phyloP scores from a whole-genome alignment of 768 basidiomycete species.

The Leccinum rimulosum region DNA sequence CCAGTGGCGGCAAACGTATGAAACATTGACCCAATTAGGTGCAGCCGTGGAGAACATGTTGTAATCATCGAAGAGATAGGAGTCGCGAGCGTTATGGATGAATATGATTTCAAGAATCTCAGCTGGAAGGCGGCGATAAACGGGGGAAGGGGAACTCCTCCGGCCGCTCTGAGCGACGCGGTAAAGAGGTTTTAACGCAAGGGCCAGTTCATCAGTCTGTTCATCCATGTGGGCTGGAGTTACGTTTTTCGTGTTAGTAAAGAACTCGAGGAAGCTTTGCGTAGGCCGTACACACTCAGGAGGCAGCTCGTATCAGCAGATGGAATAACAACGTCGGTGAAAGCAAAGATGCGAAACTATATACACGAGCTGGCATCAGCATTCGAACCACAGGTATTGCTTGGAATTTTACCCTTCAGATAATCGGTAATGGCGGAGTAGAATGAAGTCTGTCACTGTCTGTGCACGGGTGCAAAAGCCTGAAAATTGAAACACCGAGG shows the following conservation, averaged over 20 bases:
- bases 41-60: neutral
- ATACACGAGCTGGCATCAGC: neutral
- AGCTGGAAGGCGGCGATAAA: neutral
- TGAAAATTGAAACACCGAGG: too few species aligned
- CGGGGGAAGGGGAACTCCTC: neutral
- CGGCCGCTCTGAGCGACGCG: neutral
- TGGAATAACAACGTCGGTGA: neutral
- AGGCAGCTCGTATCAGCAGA: too few species aligned
- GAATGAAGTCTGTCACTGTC: too few species aligned
- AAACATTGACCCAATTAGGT: neutral
- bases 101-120: neutral
- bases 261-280: too few species aligned
- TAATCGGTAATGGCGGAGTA: too few species aligned
- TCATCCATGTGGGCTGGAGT: neutral
- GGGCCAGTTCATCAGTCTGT: neutral
- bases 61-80: neutral
- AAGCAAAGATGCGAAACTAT: neutral
- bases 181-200: neutral
- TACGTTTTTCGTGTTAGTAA: neutral
- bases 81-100: neutral
- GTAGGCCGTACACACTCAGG: too few species aligned
- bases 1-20: neutral
- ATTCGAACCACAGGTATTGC: neutral
- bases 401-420: neutral
- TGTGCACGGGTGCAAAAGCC: too few species aligned